Base-by-base conservation (phyloP, 768 basidiomycete genomes). In the Kwoniella shandongensis region DNA sequence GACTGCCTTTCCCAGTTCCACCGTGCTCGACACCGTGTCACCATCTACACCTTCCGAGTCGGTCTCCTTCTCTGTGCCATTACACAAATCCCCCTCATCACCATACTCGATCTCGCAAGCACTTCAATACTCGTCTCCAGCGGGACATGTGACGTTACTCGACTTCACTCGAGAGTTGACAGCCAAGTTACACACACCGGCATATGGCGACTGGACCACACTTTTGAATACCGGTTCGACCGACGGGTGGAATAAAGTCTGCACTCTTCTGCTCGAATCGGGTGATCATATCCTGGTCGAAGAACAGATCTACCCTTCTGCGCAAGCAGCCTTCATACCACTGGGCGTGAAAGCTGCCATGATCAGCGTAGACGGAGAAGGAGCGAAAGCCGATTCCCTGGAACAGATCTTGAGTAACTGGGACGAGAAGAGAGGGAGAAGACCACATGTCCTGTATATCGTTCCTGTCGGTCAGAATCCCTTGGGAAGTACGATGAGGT, bases 381-480 rank as follows among this genome's bases (percentile, higher is more conserved):
- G 88, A 22, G 84, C 89, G 81, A 79, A 81, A n/a, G 79, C 81
- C 5, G 80, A 81, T 47, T 80, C 76, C 12, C 78, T 90, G 39
- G 81, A 85, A 23, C 75, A 80, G 38, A 54, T 85, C 5, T 79
- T 90, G 12, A 72, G 76, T 3, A 79, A 78, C 44, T 90, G 88
- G 89, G 81, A 89, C 67, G 82, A 79, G 54, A 65, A 69, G 2
- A 77, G 76, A 10, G 82, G 81, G 62, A 79, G 78, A 46, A 80
- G 86, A 84, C 65, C 65, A 17, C 45, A 50, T 15, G 41, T 66
- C 12, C 29, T 68, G 35, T 68, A 68, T 48, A 59, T 83, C 4
- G 80, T 88, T 15, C 86, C 87, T 1, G 79, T 87, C 25, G 87
- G 87, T 20, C 88, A 90, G 76, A 90, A 90, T 73, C 89, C 88